Evolutionary conservation across 148 eudicot genomes (phyloP), one percentile per base, ranked within the genome.

Genomic region (Spergularia marina): DNA sequence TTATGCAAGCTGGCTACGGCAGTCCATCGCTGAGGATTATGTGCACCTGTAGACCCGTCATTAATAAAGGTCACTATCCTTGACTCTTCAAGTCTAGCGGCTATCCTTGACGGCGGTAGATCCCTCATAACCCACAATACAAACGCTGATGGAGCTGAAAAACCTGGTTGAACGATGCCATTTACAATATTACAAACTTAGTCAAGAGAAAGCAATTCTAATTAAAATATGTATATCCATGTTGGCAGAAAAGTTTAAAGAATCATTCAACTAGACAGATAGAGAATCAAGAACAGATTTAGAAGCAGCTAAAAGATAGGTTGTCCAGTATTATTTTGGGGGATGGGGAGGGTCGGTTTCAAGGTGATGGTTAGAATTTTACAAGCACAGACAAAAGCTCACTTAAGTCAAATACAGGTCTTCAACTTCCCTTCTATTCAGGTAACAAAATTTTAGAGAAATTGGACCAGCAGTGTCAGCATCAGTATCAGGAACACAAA

Each of bases 71-170:
- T 80, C 78, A 91, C 84, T 11, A 88, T 88, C 78, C 79, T 80
- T 52, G 93, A 86, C 77, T 94, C 97, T 79, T 87, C 87, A 14
- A 56, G 77, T 69, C 82, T 76, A 64, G 62, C 73, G 54, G 77
- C 77, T 12, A 61, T 76, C 62, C 81, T 57, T 51, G 88, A 74
- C 67, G 93, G 94, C 70, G 98, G 97, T 67, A 94, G 75, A 81
- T 90, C 97, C 81, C 93, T 90, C 98, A 94, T 94, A 74, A 90
- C 87, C 89, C 92, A 88, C 65, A 94, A 80, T 40, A 94, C 82
- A 80, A 91, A 87, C 2, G 85, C 92, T 44, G 98, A 90, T 30
- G 98, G 97, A 56, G 86, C 82, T 18, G 98, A 91, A 72, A 91
- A 82, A 85, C 98, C 98, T 94, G 87, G 74, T 21, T 53, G 17